These are phyloP conservation scores for Dioscorea dumetorum DNA, from an alignment of 106 monocot species.

Conservation along the genomic window DNA sequence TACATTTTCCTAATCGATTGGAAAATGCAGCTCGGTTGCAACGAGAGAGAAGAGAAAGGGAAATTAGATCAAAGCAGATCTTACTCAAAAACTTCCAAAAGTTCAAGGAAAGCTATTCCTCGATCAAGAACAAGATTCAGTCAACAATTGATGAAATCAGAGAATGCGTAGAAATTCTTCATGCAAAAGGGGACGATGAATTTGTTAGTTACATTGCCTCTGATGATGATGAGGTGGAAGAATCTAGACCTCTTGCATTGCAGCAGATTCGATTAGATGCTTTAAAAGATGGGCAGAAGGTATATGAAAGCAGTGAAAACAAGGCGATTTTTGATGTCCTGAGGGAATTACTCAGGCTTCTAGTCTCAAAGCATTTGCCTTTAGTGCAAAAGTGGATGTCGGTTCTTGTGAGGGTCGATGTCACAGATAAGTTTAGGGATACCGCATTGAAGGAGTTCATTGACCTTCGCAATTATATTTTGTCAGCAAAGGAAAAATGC, in stretches of 20 bases:
- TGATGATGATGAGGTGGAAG: constrained; percentile 42
- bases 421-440: constrained; percentile 70
- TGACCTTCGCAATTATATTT: constrained; percentile 66
- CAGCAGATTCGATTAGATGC: constrained; percentile 57
- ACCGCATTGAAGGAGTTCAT: constrained; percentile 82
- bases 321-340: constrained; percentile 74
- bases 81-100: constrained; percentile 51
- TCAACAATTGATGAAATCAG: constrained; percentile 69
- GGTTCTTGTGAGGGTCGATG: constrained; percentile 78
- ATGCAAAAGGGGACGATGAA: constrained; percentile 22
- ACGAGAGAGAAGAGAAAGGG: constrained; percentile 63
- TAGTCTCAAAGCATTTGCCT: constrained; percentile 68
- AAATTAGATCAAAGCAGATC: constrained; percentile 64
- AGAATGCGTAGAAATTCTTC: constrained; percentile 65
- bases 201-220: background rate
- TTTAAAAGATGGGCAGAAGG: constrained; percentile 64
- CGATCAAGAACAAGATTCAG: constrained; percentile 54
- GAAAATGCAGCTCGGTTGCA: constrained; percentile 56
- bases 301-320: constrained; percentile 65
- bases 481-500: constrained; percentile 46
- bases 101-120: constrained; percentile 46
- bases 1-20: constrained; percentile 64
- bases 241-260: constrained; percentile 34
- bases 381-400: constrained; percentile 76
- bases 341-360: constrained; percentile 70